Base-by-base conservation (phyloP, 208 protist genomes). In the Leishmania aethiopica region DNA sequence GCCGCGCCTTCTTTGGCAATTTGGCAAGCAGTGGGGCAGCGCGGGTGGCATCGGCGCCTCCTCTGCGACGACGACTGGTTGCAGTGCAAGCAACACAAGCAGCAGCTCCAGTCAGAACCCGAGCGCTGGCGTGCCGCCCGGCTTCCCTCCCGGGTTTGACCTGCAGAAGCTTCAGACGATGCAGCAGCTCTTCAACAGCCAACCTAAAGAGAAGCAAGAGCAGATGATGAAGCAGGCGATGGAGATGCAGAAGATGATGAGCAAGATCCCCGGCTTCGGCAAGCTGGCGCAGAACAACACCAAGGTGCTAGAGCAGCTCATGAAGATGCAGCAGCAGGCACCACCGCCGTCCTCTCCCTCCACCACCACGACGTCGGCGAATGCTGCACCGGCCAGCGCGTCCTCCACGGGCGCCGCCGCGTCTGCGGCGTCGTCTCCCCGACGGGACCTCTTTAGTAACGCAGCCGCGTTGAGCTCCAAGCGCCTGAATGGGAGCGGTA, bases 161-260 rank as follows among this genome's bases (percentile, higher is more conserved):
- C 19, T 80, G 15, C 87, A 95, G 59, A 93, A 93, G 79, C 78
- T 97, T 37, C 86, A 86, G 51, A 86, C 85, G 7, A 88, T 97
- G 82, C 91, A 95, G 76, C 90, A 97, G 37, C 78, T 97, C 77
- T 93, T 97, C 71, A 84, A 83, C 75, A 93, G 80, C 17, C 89
- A 95, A 77, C 84, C 95, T 0, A 90, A 92, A 25, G 93, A 98
- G 53, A 93, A 93, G 86, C 95, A 96, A 66, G 77, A 88, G 84
- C 87, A 98, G 84, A 85, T 98, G 84, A 90, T 98, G 89, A 87
- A 93, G 75, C 91, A 97, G 81, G 93, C 93, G 6, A 67, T 96
- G 62, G 89, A 95, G 66, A 89, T 98, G 74, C 95, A 96, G 77
- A 94, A 95, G 79, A 90, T 86, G 77, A 89, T 96, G 85, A 83